Percentiles rank a stretch among this genome's conserved stretches.
These are phyloP conservation scores for Mycena haematopus DNA, from an alignment of 768 basidiomycete genomes.

Conservation along the genomic window DNA sequence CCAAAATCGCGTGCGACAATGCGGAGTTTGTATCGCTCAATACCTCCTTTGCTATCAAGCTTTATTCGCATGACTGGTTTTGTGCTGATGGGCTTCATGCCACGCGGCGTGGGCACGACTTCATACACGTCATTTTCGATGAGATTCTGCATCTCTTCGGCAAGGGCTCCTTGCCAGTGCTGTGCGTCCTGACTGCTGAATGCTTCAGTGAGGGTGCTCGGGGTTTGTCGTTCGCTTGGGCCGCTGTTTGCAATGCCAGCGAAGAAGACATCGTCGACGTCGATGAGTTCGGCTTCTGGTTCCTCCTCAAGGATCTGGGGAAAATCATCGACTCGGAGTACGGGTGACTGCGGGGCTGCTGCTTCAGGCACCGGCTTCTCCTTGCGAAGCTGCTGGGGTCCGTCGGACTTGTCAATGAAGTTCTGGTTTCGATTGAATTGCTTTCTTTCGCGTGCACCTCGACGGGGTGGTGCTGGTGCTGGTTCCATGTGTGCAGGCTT, in stretches of 20 bases:
- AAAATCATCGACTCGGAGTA: not conserved
- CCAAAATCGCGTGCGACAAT: not conserved
- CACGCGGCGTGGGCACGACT: not conserved
- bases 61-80: not conserved
- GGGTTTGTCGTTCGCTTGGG: not conserved
- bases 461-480: not conserved
- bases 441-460: not conserved
- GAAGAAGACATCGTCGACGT: not conserved
- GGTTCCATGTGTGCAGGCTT: too few relatives aligned
- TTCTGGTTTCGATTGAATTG: not conserved
- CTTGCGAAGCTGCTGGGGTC: not conserved
- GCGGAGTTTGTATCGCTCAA: not conserved
- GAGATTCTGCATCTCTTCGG: not conserved
- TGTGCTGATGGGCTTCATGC: not conserved
- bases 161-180: not conserved
- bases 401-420: not conserved
- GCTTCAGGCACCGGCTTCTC: not conserved
- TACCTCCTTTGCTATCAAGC: not conserved
- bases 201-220: not conserved
- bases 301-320: not conserved
- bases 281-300: not conserved
- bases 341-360: not conserved
- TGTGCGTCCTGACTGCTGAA: not conserved
- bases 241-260: not conserved
- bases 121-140: not conserved